These are phyloP conservation scores for Vararia minispora DNA, from an alignment of 768 basidiomycete genomes.

Conservation along the genomic window DNA sequence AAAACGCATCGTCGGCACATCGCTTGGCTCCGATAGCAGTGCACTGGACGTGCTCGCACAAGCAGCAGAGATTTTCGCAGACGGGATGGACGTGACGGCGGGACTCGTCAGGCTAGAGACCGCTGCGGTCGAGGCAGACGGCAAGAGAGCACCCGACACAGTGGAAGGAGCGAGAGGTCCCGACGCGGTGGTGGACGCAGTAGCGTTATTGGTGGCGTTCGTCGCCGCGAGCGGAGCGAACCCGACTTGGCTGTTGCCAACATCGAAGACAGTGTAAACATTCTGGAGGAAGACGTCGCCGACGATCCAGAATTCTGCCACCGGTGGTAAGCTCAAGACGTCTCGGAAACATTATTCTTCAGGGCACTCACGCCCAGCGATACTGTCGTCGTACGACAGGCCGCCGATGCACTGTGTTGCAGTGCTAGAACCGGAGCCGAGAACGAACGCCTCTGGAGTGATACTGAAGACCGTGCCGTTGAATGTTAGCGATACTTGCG, in stretches of 20 bases:
- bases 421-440: background rate
- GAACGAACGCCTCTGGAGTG: constrained; percentile 2
- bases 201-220: no score
- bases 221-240: background rate
- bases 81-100: no score
- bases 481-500: background rate
- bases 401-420: constrained; percentile 2
- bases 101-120: no score
- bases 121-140: no score
- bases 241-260: background rate
- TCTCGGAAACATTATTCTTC: background rate
- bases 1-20: no score
- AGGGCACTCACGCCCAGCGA: constrained; percentile 1
- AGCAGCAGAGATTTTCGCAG: no score
- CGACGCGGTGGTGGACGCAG: no score
- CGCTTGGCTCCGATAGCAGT: no score
- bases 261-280: constrained; percentile 4
- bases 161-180: no score
- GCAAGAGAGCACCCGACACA: no score
- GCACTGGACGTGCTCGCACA: no score
- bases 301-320: constrained; percentile 3
- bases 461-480: constrained; percentile 1
- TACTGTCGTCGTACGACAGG: constrained; percentile 1
- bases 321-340: background rate
- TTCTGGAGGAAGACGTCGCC: no score